Conservation (phyloP, 129 eudicot genomes). For the Artemisia tridentata region DNA sequence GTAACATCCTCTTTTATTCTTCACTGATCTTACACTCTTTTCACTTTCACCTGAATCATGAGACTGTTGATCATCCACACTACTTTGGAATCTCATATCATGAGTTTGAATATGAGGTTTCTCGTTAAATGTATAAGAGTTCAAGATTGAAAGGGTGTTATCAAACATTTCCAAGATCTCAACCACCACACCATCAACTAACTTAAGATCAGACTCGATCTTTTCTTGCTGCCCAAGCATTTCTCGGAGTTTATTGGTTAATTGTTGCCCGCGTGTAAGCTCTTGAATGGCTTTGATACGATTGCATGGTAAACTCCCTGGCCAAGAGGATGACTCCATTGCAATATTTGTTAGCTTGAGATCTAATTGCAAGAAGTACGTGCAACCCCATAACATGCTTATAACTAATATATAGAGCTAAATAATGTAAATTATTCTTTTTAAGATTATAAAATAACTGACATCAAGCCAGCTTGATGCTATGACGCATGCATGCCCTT, state of each 20-base stretch:
- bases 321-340: constrained; percentile 40
- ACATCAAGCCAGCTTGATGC: not conserved
- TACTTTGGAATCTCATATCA: not conserved
- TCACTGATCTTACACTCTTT: constrained; percentile 15
- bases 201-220: not conserved
- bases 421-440: no score
- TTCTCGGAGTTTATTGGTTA: constrained; percentile 35
- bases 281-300: constrained; percentile 34
- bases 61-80: constrained; percentile 17
- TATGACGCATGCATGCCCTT: constrained; percentile 10
- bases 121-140: not conserved
- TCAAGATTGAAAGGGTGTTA: constrained; percentile 24
- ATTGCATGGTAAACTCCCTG: constrained; percentile 23
- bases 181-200: constrained; percentile 19
- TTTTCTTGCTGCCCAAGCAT: constrained; percentile 18
- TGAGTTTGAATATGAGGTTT: constrained; percentile 16
- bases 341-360: constrained; percentile 6
- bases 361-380: no score
- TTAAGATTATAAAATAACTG: not conserved
- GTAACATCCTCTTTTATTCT: constrained; percentile 58
- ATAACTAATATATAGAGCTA: constrained; percentile 20
- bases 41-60: constrained; percentile 39
- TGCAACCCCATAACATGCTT: not conserved
- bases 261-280: constrained; percentile 40
- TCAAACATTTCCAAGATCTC: constrained; percentile 28